A percentile compares a stretch with the other conserved stretches of the same genome.
These are phyloP conservation scores for Aspergillus amoenus DNA, from an alignment of 2,329 filamentous ascomycete species.

Conservation along the genomic window DNA sequence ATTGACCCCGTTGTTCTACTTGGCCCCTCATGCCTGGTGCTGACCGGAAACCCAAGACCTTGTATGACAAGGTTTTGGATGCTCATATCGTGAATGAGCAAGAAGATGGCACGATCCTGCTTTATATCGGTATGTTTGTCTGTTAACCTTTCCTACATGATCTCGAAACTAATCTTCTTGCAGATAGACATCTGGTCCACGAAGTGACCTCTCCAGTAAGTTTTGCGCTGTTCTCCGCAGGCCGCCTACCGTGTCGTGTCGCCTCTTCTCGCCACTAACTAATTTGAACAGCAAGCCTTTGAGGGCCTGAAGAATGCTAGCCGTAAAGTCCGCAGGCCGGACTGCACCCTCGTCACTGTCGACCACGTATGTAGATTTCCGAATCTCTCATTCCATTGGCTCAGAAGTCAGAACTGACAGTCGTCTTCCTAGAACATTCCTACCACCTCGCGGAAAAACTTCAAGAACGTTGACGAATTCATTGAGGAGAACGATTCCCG, in stretches of 20 bases:
- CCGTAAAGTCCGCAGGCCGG: constrained; percentile 84
- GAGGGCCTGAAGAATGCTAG: constrained; percentile 89
- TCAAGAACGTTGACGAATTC: constrained; percentile 91
- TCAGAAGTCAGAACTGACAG: constrained; percentile 15
- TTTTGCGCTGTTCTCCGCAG: constrained; percentile 19
- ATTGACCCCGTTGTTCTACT: constrained; percentile 5
- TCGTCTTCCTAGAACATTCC: constrained; percentile 72
- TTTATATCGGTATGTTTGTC: constrained; percentile 77
- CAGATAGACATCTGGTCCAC: constrained; percentile 93
- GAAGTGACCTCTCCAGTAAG: constrained; percentile 95
- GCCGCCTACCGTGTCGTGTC: constrained; percentile 4
- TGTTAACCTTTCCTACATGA: neutral
- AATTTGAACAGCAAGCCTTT: constrained; percentile 75
- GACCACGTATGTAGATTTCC: constrained; percentile 74
- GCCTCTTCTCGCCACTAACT: neutral
- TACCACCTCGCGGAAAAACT: constrained; percentile 82
- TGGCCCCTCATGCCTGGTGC: constrained; percentile 69
- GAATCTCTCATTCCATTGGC: constrained; percentile 4
- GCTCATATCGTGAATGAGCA: constrained; percentile 95
- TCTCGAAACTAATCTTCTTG: constrained; percentile 23
- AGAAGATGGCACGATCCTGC: constrained; percentile 84
- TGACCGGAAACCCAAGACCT: constrained; percentile 71
- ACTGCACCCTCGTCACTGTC: constrained; percentile 94
- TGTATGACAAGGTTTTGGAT: constrained; percentile 97
- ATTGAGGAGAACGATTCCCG: constrained; percentile 93